Evolutionary conservation across 2,329 filamentous ascomycete genomes (phyloP), one percentile per base, ranked within the genome.

Genomic region (Xylariales sp.): DNA sequence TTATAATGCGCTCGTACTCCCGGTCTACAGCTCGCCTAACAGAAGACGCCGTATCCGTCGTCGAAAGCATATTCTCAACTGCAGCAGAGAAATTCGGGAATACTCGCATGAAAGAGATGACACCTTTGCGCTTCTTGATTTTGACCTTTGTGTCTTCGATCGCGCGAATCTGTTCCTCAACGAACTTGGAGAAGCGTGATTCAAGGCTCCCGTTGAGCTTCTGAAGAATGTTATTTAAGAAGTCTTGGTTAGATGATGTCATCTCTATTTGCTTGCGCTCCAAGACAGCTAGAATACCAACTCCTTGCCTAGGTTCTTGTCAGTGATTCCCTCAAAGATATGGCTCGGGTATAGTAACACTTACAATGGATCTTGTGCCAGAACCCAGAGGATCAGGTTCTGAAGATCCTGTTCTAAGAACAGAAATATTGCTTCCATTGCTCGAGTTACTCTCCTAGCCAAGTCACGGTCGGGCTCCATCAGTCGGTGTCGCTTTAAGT

Each of bases 71-170:
- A 75, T 91, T 94, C 80, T 97, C 94, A 1, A 97, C 88, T 0
- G 92, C 90, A 0, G 88, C 81, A n/a, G 90, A 90, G 81, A 97
- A 97, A 67, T 90, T 84, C 0, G 95, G 96, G 83, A 98, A 98
- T 48, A 95, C 91, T 71, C 93, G 92, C 83, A 98, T 95, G 80
- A 98, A 98, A 16, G 91, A 90, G 75, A 98, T 97, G 64, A 99
- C 93, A 10, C 96, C 95, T 82, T 97, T 97, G 73, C 96, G 91
- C 84, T 98, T 98, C 84, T 97, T 97, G 81, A 97, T 94, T 84
- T 97, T 97, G 79, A 99, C 95, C 81, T 98, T 98, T 46, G 94
- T 98, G 69, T 98, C 96, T 81, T 98, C 96, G 71, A 98, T 97
- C 5, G 94, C 94, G 32, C 93, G 92, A 67, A 98, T 92, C 78